Conservation (phyloP, 225 moss, liverwort and hornwort genomes). For the Polytrichum formosum region DNA sequence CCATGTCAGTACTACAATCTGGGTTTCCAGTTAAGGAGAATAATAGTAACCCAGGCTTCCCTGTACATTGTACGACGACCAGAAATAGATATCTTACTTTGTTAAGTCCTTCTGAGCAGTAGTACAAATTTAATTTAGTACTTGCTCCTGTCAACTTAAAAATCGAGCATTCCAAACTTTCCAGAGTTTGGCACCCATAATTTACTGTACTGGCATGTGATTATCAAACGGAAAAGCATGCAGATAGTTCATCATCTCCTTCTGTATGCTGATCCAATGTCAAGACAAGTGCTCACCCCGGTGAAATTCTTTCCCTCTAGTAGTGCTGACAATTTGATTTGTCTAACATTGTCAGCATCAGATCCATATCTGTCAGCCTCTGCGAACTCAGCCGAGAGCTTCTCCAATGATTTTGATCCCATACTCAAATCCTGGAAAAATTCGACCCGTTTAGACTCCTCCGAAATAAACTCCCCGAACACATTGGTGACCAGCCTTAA, state of each 20-base stretch:
- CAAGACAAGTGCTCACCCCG: conserved; percentile 14
- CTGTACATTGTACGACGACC: not conserved
- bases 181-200: not conserved
- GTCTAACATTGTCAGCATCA: not conserved
- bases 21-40: not conserved
- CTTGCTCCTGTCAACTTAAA: not conserved
- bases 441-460: not conserved
- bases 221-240: not conserved
- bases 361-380: not conserved
- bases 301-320: conserved; percentile 16
- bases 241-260: no score
- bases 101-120: not conserved
- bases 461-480: conserved; percentile 22
- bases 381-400: conserved; percentile 11
- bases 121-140: not conserved
- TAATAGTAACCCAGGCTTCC: no score
- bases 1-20: not conserved
- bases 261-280: not conserved
- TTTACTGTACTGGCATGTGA: not conserved
- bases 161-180: not conserved
- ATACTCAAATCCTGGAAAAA: conserved; percentile 9
- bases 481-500: conserved; percentile 19
- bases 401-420: conserved; percentile 1
- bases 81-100: not conserved
- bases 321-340: conserved; percentile 12